A percentile compares a stretch with the other conserved stretches of the same genome.
phyloP scores from a whole-genome alignment of 345 rosid genomes.

The Linum tenue region DNA sequence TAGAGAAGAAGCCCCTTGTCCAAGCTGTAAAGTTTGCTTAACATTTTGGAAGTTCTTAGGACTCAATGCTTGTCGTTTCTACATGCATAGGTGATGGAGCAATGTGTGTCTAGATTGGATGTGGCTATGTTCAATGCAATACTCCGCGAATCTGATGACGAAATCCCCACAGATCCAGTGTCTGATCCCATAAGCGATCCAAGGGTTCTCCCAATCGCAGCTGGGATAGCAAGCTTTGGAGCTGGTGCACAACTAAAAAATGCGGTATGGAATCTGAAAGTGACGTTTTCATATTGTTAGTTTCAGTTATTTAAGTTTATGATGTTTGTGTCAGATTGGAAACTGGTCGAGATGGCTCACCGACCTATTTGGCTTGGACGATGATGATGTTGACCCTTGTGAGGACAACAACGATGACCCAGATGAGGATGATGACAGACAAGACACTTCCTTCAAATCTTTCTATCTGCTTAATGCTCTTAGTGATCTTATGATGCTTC shows the following conservation, averaged over 20 bases:
- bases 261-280: constrained; percentile 39
- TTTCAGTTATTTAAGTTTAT: background rate
- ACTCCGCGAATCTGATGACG: constrained; percentile 81
- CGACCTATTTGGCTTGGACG: constrained; percentile 73
- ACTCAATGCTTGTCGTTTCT: background rate
- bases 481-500: constrained; percentile 98
- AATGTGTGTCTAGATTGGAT: constrained; percentile 85
- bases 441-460: constrained; percentile 51
- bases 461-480: constrained; percentile 79
- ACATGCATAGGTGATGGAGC: constrained; percentile 73
- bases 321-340: constrained; percentile 52
- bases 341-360: constrained; percentile 96
- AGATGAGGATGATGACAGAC: constrained; percentile 29
- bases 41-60: background rate
- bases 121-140: constrained; percentile 97
- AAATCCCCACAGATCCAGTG: constrained; percentile 84
- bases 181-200: constrained; percentile 80
- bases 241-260: constrained; percentile 87
- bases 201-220: constrained; percentile 79
- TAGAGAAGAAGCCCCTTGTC: background rate
- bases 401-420: constrained; percentile 27
- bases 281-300: background rate
- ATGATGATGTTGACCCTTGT: constrained; percentile 43
- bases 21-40: background rate
- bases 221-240: constrained; percentile 70